Evolutionary conservation across 352 stramenopile species (phyloP).

Genomic region (Phytophthora pini): DNA sequence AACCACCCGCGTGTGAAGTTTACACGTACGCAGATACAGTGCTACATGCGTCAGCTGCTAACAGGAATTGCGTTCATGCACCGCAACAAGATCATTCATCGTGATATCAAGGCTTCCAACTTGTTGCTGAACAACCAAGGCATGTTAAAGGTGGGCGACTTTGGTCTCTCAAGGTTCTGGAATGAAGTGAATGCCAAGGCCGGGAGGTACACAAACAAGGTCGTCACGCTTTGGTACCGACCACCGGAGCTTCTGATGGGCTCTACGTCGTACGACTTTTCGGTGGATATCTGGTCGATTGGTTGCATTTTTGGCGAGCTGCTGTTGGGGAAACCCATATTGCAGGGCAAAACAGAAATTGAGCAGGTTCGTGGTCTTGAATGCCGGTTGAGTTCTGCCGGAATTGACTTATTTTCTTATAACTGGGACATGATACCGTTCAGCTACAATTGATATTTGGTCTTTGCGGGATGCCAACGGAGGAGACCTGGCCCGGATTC

Average conservation of each 20-base stretch:
- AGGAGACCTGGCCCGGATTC: constrained; percentile 84
- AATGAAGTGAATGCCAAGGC: constrained; percentile 88
- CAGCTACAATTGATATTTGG: constrained; percentile 86
- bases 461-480: constrained; percentile 74
- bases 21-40: constrained; percentile 86
- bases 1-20: constrained; percentile 87
- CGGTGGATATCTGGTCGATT: constrained; percentile 96
- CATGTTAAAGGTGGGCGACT: constrained; percentile 87
- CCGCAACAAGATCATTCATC: constrained; percentile 88
- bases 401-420: too few species aligned
- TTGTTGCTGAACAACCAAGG: constrained; percentile 85
- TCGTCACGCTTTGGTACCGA: constrained; percentile 96
- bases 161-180: constrained; percentile 85
- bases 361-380: constrained; percentile 61
- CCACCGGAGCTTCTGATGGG: constrained; percentile 94
- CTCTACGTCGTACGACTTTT: constrained; percentile 92
- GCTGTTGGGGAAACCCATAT: constrained; percentile 78
- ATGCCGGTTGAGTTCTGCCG: too few species aligned
- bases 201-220: constrained; percentile 94
- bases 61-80: constrained; percentile 89
- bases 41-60: constrained; percentile 88
- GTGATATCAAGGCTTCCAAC: constrained; percentile 90
- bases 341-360: constrained; percentile 85
- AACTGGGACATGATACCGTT: not conserved
- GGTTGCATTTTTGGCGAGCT: constrained; percentile 89